Evolutionary conservation across 139 green algal species (phyloP).

Genomic region (Choricystis sp.): DNA sequence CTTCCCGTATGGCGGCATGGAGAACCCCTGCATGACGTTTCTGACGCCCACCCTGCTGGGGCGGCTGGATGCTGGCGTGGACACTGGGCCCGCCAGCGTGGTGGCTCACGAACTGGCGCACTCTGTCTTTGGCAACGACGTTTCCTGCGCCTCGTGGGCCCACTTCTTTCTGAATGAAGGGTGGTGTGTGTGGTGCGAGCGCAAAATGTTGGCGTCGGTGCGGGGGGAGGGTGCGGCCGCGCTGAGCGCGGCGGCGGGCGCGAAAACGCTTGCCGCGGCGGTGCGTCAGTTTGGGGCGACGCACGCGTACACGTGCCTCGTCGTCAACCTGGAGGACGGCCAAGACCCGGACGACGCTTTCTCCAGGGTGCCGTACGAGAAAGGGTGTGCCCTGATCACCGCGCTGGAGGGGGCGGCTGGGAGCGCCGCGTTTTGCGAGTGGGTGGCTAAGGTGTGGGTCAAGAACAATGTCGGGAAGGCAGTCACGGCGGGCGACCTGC

Average conservation of each 20-base stretch:
- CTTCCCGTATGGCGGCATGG: slow-evolving; percentile 60
- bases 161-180: slow-evolving; percentile 66
- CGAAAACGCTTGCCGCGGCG: background rate
- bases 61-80: no score
- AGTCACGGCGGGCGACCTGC: slow-evolving; percentile 11
- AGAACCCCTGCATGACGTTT: slow-evolving; percentile 79
- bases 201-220: slow-evolving; percentile 64
- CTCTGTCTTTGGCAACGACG: slow-evolving; percentile 82
- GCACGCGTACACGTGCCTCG: slow-evolving; percentile 30
- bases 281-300: slow-evolving; percentile 14
- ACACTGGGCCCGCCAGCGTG: slow-evolving; percentile 55
- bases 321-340: slow-evolving; percentile 36
- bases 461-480: background rate
- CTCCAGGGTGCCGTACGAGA: slow-evolving; percentile 37
- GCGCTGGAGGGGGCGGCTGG: background rate
- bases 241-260: background rate
- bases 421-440: background rate
- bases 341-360: slow-evolving; percentile 83
- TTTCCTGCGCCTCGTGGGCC: slow-evolving; percentile 70
- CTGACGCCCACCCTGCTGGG: slow-evolving; percentile 82
- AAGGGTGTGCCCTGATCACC: background rate
- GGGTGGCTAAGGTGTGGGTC: background rate
- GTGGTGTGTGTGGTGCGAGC: slow-evolving; percentile 65
- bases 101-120: slow-evolving; percentile 88
- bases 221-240: slow-evolving; percentile 23